Conservation (phyloP, 371 early-diverging fungal species). For the Mucor mucedo region DNA sequence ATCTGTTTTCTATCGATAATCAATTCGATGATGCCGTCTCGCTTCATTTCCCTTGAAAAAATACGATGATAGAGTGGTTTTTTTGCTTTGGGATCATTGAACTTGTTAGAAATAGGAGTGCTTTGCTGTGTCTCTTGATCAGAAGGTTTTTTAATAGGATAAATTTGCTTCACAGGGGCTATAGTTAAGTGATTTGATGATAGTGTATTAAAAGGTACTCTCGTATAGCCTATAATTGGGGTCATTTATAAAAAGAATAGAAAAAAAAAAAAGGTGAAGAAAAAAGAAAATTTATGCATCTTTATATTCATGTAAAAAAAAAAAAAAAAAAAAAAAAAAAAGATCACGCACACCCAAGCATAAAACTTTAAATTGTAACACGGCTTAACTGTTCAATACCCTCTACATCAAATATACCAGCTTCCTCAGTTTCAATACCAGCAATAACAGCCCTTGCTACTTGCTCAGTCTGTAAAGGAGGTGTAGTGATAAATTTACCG, state of each 20-base stretch:
- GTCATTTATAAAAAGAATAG: constrained; percentile 17
- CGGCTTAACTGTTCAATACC: constrained; percentile 47
- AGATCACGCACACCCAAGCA: constrained; percentile 13
- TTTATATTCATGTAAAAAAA: background rate
- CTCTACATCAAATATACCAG: constrained; percentile 59
- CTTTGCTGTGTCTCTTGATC: background rate
- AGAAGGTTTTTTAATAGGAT: background rate
- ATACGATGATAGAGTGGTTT: constrained; percentile 18
- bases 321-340: background rate
- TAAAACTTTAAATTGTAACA: constrained; percentile 16
- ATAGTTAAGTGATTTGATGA: constrained; percentile 8
- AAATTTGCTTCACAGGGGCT: constrained; percentile 17
- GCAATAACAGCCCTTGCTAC: constrained; percentile 68
- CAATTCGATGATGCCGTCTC: constrained; percentile 22
- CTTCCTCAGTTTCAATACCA: constrained; percentile 44
- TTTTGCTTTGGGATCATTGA: background rate
- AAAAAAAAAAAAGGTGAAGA: constrained; percentile 3
- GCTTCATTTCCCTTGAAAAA: constrained; percentile 19
- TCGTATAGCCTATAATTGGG: constrained; percentile 26
- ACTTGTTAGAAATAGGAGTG: background rate
- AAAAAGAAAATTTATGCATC: background rate
- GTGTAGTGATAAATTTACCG: constrained; percentile 63
- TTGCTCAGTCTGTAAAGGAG: constrained; percentile 63
- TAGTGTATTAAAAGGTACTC: constrained; percentile 19
- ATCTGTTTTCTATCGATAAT: constrained; percentile 10